Evolutionary conservation across 78 protist genomes (phyloP), one percentile per base, ranked within the genome.

Genomic region (Paulinella micropora): DNA sequence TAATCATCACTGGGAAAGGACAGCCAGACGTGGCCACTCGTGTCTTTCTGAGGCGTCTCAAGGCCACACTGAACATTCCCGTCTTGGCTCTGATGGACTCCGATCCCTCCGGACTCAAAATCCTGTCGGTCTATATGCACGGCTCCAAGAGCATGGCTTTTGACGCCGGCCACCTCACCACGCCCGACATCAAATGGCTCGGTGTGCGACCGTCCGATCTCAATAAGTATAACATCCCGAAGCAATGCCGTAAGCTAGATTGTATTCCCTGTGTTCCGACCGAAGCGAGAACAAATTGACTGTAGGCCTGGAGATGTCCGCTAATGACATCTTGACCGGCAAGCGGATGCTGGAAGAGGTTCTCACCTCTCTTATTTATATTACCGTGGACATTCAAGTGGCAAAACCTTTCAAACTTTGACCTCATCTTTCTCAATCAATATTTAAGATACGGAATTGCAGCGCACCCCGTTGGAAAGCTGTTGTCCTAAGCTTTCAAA

Each of bases 1-100:
- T 93, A 29, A 89, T 90, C 77, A 86, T 90, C 77, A 87, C 93
- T 28, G 94, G 90, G 40, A 93, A 93, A 79, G 94, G 94, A 6
- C 94, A 93, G 79, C 94, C 94, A 0, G 94, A 93, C 90, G 92
- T 93, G 28, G 91, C 93, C 40, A 93, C 94, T 0, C 89, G 94
- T 0, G 85, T 90, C 64, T 88, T 83, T 51, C 83, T 90, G 39
- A 87, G 39, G 87, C 37, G 2, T 64, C 9, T 92, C 31, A 37
- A 83, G 37, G 32, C 83, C 9, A 37, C 15, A 9, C 91, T 91
- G n/a, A 64, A 91, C 39, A 40, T 93, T 0, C 95, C 95, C 38
- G 77, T 93, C 35, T 90, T 93, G 35, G 95, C 93, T 1, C 88
- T 93, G 37, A 34, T 93, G 34, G 95, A 93, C 86, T 4, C 88